These are phyloP conservation scores for Aspergillus fischeri DNA, from an alignment of 2,329 filamentous ascomycete species.

Conservation along the genomic window DNA sequence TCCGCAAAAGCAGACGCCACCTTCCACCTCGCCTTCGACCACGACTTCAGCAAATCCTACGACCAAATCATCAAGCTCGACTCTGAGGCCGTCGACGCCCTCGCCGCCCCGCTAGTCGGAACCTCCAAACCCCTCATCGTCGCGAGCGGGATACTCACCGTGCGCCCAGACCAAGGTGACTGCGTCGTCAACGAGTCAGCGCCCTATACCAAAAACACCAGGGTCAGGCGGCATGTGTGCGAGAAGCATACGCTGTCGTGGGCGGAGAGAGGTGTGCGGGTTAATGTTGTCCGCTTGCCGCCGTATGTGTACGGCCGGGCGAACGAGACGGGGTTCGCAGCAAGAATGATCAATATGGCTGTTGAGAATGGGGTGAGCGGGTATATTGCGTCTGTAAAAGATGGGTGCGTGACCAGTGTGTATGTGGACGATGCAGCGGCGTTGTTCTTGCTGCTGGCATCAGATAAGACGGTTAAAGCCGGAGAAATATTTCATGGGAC, in stretches of 20 bases:
- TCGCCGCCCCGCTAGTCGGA: conserved; percentile 31
- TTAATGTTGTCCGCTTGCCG: conserved; percentile 36
- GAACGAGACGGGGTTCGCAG: conserved; percentile 23
- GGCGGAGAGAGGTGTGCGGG: conserved; percentile 28
- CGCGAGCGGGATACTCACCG: conserved; percentile 34
- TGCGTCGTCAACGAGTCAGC: conserved; percentile 27
- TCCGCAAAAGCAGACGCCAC: conserved; percentile 34
- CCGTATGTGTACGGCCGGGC: conserved; percentile 36
- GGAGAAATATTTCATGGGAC: conserved; percentile 35
- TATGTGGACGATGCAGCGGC: conserved; percentile 38
- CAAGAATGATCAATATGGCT: conserved; percentile 19
- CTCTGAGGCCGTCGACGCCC: conserved; percentile 32
- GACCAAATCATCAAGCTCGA: conserved; percentile 26
- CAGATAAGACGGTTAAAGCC: conserved; percentile 30
- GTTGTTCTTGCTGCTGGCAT: conserved; percentile 34
- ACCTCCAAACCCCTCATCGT: conserved; percentile 34
- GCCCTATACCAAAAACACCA: conserved; percentile 8
- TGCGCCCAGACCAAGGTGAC: conserved; percentile 21
- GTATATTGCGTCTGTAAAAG: conserved; percentile 31
- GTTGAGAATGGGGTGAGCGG: conserved; percentile 24
- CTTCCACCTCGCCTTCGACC: conserved; percentile 42
- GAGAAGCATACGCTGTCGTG: conserved; percentile 17
- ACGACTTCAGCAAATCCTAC: conserved; percentile 38
- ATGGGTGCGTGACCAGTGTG: conserved; percentile 35
- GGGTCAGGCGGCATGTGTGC: conserved; percentile 21